Evolutionary conservation across 2,329 filamentous ascomycete species (phyloP), one percentile per base, ranked within the genome.

Genomic region (Talaromyces marneffei): DNA sequence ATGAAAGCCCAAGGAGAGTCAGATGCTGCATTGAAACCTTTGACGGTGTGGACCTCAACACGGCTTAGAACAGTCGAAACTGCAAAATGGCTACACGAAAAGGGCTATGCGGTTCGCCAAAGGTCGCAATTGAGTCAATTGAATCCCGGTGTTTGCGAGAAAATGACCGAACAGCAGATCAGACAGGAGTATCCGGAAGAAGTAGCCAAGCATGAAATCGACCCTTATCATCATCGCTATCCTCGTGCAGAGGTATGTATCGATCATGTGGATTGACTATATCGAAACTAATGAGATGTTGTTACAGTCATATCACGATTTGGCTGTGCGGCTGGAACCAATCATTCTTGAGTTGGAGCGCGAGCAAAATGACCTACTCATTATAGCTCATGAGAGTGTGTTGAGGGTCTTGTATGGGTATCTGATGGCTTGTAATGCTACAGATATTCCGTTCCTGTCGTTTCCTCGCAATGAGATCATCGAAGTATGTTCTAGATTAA

Each of bases 391-490:
- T 74, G 94, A 99, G 75, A 96, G 91, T 57, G 94, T 99, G n/a
- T 83, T 99, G 52, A 90, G 94, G 46, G 94, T 99, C 25, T 83
- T 99, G 3, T 99, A 99, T 72, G 92, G 92, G 25, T 99, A 99
- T 75, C 82, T 99, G 40, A 99, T 99, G 94, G 94, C 96, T 68
- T 97, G 94, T 78, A 94, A 93, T 72, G 92, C 95, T 8, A 89
- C 89, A 75, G 92, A 96, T 71, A 99, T 99, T 65, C 94, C 94
- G 3, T 89, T 87, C 67, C 85, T 99, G 64, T 90, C 91, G 66
- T 99, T 99, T 70, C 94, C 94, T 3, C 89, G 94, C 46, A 89
- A 99, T 72, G 92, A 99, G 74, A 97, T 99, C 71, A 96, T 99
- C 67, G 94, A 99, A 81, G 86, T 85, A 72, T 68, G 76, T 65